Conservation (phyloP, 1,284 basidiomycete species). For the Fistulina hepatica region DNA sequence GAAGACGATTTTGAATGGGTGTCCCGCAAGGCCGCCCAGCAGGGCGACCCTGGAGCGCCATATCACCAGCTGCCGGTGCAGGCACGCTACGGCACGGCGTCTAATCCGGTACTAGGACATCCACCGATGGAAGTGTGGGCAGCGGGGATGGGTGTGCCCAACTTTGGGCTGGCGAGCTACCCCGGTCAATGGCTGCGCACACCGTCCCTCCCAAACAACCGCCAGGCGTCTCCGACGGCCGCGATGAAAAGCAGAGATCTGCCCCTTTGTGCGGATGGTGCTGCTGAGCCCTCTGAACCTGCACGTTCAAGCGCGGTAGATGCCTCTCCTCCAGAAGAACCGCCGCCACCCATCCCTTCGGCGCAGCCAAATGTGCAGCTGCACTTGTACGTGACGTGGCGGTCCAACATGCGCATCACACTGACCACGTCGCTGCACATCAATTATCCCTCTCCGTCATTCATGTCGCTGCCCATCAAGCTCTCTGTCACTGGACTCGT, state of each 20-base stretch:
- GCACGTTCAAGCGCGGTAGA: neutral
- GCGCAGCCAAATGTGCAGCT: slow-evolving; percentile 62
- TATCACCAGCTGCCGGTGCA: slow-evolving; percentile 63
- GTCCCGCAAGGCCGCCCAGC: slow-evolving; percentile 45
- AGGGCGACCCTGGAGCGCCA: slow-evolving; percentile 42
- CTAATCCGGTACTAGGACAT: slow-evolving; percentile 38
- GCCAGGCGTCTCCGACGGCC: neutral
- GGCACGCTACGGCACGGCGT: slow-evolving; percentile 50
- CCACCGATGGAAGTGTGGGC: slow-evolving; percentile 38
- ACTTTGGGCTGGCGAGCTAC: neutral
- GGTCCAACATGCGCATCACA: slow-evolving; percentile 69
- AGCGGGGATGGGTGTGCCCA: slow-evolving; percentile 22
- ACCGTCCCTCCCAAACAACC: slow-evolving; percentile 7
- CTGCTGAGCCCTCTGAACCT: slow-evolving; percentile 10
- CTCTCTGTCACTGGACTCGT: slow-evolving; percentile 83
- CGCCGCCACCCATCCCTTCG: slow-evolving; percentile 19
- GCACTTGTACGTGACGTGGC: slow-evolving; percentile 65
- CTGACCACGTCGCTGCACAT: slow-evolving; percentile 90
- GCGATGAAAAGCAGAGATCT: no score
- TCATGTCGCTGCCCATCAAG: slow-evolving; percentile 94
- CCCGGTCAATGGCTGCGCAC: slow-evolving; percentile 25
- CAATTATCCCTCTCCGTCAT: slow-evolving; percentile 89
- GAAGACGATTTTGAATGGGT: slow-evolving; percentile 75
- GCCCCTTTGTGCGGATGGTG: slow-evolving; percentile 7
- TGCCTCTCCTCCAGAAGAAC: slow-evolving; percentile 7